Percentiles rank a stretch among this genome's conserved stretches.
Evolutionary conservation across 306 rosid genomes (phyloP).

Genomic region (Cucurbita maxima): DNA sequence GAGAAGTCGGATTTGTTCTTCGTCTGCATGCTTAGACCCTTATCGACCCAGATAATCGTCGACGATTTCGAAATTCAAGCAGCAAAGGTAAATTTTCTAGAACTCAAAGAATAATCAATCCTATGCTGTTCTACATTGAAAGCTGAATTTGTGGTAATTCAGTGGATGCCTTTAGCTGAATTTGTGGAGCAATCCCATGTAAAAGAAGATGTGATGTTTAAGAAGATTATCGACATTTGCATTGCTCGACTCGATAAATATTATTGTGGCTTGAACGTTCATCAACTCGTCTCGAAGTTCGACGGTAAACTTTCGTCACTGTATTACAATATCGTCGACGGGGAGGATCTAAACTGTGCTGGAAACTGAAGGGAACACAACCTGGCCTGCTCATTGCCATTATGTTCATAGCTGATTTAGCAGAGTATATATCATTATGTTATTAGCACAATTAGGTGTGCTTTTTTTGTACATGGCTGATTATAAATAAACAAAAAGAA

Average conservation of each 20-base stretch:
- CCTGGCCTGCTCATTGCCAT: not conserved
- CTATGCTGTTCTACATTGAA: not conserved
- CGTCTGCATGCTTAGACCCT: slow-evolving; percentile 78
- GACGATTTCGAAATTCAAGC: slow-evolving; percentile 80
- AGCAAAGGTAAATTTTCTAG: slow-evolving; percentile 51
- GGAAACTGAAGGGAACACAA: slow-evolving; percentile 20
- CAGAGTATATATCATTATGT: not conserved
- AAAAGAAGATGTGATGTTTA: slow-evolving; percentile 77
- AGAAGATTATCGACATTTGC: slow-evolving; percentile 55
- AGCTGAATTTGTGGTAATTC: slow-evolving; percentile 5
- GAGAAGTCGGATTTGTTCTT: slow-evolving; percentile 92
- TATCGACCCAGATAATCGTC: slow-evolving; percentile 42
- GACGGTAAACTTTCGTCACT: slow-evolving; percentile 66
- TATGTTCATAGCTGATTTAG: not conserved
- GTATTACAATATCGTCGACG: slow-evolving; percentile 52
- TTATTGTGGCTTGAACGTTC: slow-evolving; percentile 66
- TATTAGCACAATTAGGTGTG: not conserved
- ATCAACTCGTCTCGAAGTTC: slow-evolving; percentile 60
- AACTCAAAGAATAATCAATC: not conserved
- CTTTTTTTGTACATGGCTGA: not conserved
- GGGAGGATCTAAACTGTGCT: slow-evolving; percentile 30
- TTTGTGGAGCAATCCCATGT: slow-evolving; percentile 72
- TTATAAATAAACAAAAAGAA: not conserved
- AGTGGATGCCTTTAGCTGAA: slow-evolving; percentile 92
- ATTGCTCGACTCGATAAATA: slow-evolving; percentile 52